phyloP scores from a whole-genome alignment of 2,329 filamentous ascomycete species.

The Pestalotiopsis sp. region DNA sequence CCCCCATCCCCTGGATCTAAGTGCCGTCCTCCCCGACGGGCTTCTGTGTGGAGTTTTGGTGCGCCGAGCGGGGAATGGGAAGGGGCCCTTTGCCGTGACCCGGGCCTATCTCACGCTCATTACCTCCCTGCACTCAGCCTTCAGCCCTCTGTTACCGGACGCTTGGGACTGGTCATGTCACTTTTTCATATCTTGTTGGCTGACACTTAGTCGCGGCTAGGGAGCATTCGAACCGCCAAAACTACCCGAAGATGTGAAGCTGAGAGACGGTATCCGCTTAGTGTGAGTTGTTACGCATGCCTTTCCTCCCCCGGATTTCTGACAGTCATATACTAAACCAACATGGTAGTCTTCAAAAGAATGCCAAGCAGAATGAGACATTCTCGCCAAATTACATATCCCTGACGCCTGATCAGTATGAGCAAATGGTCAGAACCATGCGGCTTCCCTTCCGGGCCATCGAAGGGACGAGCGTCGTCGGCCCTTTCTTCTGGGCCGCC shows the following conservation, averaged over 20 bases:
- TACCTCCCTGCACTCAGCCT: background rate
- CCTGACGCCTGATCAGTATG: slow-evolving; percentile 49
- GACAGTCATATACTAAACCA: background rate
- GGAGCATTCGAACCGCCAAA: slow-evolving; percentile 52
- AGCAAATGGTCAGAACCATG: slow-evolving; percentile 55
- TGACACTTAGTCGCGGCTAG: slow-evolving; percentile 29
- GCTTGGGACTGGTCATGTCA: background rate
- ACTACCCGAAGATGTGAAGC: slow-evolving; percentile 40
- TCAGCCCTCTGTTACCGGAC: background rate
- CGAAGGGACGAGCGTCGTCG: slow-evolving; percentile 59
- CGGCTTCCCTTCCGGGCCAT: slow-evolving; percentile 57
- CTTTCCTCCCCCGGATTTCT: background rate
- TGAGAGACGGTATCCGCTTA: slow-evolving; percentile 53
- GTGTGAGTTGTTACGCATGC: slow-evolving; percentile 42
- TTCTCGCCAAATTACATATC: slow-evolving; percentile 58
- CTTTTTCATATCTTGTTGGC: background rate
- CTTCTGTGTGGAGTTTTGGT: slow-evolving; percentile 1
- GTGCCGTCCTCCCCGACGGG: slow-evolving; percentile 5
- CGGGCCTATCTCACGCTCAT: background rate
- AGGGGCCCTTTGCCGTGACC: background rate
- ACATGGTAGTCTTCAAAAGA: slow-evolving; percentile 50
- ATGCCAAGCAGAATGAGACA: slow-evolving; percentile 57
- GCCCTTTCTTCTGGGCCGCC: slow-evolving; percentile 63
- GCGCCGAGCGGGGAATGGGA: slow-evolving; percentile 6
- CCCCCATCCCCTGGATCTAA: background rate